phyloP scores from a whole-genome alignment of 176 grass and related monocot species.

The Neostapfia colusana region DNA sequence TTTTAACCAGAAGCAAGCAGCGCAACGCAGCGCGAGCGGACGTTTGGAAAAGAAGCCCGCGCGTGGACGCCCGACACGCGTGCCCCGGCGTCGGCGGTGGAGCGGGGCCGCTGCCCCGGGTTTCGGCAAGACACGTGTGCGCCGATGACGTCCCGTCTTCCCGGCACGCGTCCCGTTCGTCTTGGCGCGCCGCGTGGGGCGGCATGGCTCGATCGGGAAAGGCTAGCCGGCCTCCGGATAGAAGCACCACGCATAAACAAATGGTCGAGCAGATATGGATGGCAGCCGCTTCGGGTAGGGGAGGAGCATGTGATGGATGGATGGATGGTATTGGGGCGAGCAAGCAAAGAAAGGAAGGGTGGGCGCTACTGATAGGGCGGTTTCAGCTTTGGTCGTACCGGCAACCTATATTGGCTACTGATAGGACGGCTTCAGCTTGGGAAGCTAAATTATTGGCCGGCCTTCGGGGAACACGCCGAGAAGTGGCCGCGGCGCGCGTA shows the following conservation, averaged over 20 bases:
- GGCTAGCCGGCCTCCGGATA: neutral
- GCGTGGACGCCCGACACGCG: constrained; percentile 16
- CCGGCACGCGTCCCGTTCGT: constrained; percentile 3
- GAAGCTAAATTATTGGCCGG: neutral
- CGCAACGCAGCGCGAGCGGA: neutral
- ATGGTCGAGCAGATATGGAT: neutral
- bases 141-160: neutral
- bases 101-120: neutral
- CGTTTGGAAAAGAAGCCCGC: neutral
- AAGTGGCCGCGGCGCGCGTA: neutral
- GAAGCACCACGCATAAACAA: neutral
- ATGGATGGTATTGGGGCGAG: constrained; percentile 2
- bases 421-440: neutral
- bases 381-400: constrained; percentile 11
- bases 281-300: neutral
- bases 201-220: constrained; percentile 23
- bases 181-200: neutral
- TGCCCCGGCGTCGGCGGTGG: neutral
- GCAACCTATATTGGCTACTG: neutral
- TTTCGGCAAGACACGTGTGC: constrained; percentile 25
- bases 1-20: neutral
- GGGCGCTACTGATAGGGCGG: neutral
- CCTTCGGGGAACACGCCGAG: constrained; percentile 39
- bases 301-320: neutral
- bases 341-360: neutral